These are phyloP conservation scores for Exophiala mesophila DNA, from an alignment of 2,329 filamentous ascomycete genomes.

Conservation along the genomic window DNA sequence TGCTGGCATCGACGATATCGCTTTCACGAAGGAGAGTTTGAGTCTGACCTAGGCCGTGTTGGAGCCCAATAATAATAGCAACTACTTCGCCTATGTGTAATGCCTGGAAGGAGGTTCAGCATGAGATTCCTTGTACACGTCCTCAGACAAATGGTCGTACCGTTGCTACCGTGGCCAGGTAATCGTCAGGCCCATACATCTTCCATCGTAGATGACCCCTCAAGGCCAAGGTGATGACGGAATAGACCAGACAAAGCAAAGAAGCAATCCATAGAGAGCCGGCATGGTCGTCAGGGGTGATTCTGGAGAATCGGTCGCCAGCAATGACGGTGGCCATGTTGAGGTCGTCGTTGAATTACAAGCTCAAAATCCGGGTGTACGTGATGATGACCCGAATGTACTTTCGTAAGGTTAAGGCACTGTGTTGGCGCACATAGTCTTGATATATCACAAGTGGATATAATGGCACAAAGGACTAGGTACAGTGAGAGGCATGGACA, in stretches of 20 bases:
- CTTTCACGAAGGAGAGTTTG: constrained; percentile 14
- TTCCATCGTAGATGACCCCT: constrained; percentile 19
- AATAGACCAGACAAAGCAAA: constrained; percentile 22
- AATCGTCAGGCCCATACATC: constrained; percentile 21
- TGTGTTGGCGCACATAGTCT: no score
- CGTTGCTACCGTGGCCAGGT: constrained; percentile 16
- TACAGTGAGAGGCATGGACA: background rate
- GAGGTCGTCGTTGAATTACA: background rate
- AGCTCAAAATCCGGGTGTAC: no score
- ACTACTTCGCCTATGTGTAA: constrained; percentile 27
- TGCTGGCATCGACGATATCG: constrained; percentile 13
- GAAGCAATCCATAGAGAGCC: constrained; percentile 23
- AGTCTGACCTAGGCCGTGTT: constrained; percentile 27
- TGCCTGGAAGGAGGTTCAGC: constrained; percentile 12
- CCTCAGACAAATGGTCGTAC: no score
- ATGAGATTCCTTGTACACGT: no score
- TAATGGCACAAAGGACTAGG: no score
- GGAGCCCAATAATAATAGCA: constrained; percentile 24
- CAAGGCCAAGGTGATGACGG: constrained; percentile 16
- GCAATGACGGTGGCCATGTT: constrained; percentile 6
- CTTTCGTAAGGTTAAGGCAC: no score
- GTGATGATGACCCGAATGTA: no score
- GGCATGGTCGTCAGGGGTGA: constrained; percentile 22
- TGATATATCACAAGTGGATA: no score
- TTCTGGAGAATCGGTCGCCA: constrained; percentile 17